These are phyloP conservation scores for Linderniella brevidens DNA, from an alignment of 257 asterid species.

Conservation along the genomic window DNA sequence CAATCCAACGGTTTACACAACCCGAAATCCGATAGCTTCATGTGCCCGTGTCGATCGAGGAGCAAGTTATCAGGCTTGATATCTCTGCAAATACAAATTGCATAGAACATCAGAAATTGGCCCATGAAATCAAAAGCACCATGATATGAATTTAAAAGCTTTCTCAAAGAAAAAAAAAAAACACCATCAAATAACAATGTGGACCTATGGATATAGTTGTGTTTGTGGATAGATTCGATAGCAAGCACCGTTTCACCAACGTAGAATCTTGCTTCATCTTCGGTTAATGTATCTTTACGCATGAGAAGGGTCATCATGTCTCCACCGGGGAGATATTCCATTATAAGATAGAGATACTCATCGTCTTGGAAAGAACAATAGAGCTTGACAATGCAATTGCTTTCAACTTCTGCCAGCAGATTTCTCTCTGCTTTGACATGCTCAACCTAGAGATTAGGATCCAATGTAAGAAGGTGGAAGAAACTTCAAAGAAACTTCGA, in stretches of 20 bases:
- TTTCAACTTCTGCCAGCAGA: constrained; percentile 89
- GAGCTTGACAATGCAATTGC: constrained; percentile 91
- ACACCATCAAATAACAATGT: constrained; percentile 11
- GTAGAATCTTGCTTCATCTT: constrained; percentile 81
- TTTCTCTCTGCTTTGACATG: constrained; percentile 96
- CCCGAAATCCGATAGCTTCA: constrained; percentile 95
- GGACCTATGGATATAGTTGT: constrained; percentile 88
- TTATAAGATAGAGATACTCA: constrained; percentile 79
- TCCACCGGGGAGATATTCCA: constrained; percentile 99
- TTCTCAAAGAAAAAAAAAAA: background rate
- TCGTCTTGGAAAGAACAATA: constrained; percentile 97
- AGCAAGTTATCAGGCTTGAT: constrained; percentile 97
- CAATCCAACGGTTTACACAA: constrained; percentile 92
- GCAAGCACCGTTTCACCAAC: constrained; percentile 96
- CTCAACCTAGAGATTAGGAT: constrained; percentile 46
- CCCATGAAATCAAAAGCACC: too few species aligned
- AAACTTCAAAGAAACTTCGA: constrained; percentile 8
- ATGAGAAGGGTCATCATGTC: constrained; percentile 97
- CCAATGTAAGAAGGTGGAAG: constrained; percentile 5
- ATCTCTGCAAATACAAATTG: constrained; percentile 41
- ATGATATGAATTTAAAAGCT: too few species aligned
- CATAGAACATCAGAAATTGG: background rate
- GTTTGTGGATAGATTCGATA: constrained; percentile 87
- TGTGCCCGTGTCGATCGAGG: constrained; percentile 84
- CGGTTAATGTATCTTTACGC: constrained; percentile 88